Evolutionary conservation across 139 green algal genomes (phyloP).

Genomic region (Diplosphaera chodatii): DNA sequence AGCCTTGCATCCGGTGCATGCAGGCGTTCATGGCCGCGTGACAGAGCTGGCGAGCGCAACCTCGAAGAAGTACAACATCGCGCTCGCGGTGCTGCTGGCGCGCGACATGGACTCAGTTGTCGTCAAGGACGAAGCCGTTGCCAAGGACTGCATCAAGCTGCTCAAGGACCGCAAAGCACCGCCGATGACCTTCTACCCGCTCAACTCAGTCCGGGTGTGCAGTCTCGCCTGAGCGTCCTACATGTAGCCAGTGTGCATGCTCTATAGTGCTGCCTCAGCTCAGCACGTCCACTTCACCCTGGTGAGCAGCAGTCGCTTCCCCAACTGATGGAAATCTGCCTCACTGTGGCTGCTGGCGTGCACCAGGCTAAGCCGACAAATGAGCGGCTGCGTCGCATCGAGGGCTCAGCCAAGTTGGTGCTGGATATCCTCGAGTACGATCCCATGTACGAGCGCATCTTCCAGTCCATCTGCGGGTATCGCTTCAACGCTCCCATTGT

Average conservation of each 20-base stretch:
- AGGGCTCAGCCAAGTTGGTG: conserved; percentile 65
- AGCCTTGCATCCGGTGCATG: no score
- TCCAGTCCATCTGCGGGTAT: conserved; percentile 68
- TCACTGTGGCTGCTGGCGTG: neutral
- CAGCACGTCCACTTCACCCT: no score
- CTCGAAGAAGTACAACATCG: conserved; percentile 77
- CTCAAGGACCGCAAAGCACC: conserved; percentile 60
- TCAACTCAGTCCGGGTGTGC: conserved; percentile 49
- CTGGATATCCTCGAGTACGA: conserved; percentile 80
- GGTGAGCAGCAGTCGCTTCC: no score
- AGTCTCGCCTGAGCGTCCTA: no score
- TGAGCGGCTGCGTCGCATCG: conserved; percentile 73
- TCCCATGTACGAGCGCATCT: conserved; percentile 49
- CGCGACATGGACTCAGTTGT: conserved; percentile 86
- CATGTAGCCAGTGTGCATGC: no score
- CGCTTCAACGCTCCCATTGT: no score
- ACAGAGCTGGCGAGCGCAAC: conserved; percentile 69
- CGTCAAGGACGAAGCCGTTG: conserved; percentile 66
- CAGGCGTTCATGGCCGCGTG: conserved; percentile 76
- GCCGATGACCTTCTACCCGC: conserved; percentile 85
- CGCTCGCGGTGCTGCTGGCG: conserved; percentile 79
- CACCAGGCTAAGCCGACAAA: conserved; percentile 46
- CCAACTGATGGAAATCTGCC: no score
- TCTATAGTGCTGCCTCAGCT: no score
- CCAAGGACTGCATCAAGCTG: conserved; percentile 65